Percentiles rank a stretch among this genome's conserved stretches.
Evolutionary conservation across 2,329 filamentous ascomycete species (phyloP).

Genomic region (Truncatella angustata): DNA sequence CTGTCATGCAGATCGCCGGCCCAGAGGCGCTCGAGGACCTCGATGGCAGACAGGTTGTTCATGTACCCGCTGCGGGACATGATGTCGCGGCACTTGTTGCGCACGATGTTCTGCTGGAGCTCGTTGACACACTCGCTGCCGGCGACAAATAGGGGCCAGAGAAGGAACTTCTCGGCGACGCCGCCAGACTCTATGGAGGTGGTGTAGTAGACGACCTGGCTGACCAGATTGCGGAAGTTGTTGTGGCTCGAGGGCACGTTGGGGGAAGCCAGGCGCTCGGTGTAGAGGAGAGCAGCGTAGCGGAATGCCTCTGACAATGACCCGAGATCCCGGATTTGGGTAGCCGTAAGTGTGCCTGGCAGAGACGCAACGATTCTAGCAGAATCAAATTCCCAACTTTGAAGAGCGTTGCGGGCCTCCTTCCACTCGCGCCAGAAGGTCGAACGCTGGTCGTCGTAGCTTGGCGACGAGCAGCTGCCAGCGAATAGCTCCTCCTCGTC

Average conservation of each 20-base stretch:
- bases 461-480: slow-evolving; percentile 38
- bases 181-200: slow-evolving; percentile 71
- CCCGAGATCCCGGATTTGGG: slow-evolving; percentile 70
- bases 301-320: slow-evolving; percentile 90
- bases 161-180: slow-evolving; percentile 79
- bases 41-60: slow-evolving; percentile 85
- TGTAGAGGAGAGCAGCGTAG: slow-evolving; percentile 84
- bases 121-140: slow-evolving; percentile 86
- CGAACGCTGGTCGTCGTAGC: slow-evolving; percentile 57
- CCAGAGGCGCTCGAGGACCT: slow-evolving; percentile 86
- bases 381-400: slow-evolving; percentile 76
- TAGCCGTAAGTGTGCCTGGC: slow-evolving; percentile 48
- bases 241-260: slow-evolving; percentile 68
- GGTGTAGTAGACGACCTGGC: slow-evolving; percentile 80
- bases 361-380: slow-evolving; percentile 49
- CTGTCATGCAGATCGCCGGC: slow-evolving; percentile 48
- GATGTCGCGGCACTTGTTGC: slow-evolving; percentile 79
- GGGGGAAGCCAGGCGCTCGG: slow-evolving; percentile 80
- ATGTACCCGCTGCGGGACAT: slow-evolving; percentile 88
- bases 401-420: slow-evolving; percentile 71
- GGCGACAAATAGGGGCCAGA: slow-evolving; percentile 90
- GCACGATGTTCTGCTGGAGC: slow-evolving; percentile 74
- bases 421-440: slow-evolving; percentile 88
- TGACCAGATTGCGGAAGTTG: slow-evolving; percentile 80
- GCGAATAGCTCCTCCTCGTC: slow-evolving; percentile 54